Percentiles rank a stretch among this genome's conserved stretches.
phyloP scores from a whole-genome alignment of 768 basidiomycete species.

The Lactarius sp. region DNA sequence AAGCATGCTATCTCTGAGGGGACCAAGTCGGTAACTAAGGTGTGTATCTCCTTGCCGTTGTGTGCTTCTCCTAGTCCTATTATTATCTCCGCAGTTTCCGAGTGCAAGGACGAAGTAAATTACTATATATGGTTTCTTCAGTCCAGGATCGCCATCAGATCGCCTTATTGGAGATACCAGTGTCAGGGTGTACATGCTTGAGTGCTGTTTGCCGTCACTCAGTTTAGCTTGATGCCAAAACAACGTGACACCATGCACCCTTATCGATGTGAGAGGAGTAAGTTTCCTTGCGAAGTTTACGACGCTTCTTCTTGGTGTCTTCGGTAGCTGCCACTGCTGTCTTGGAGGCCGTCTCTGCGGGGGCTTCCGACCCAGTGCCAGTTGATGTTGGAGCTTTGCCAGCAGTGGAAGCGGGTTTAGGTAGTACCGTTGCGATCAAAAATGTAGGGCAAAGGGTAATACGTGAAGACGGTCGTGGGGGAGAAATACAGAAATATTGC shows the following conservation, averaged over 20 bases:
- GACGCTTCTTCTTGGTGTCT: slow-evolving; percentile 80
- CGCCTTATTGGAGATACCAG: slow-evolving; percentile 97
- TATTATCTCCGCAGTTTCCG: slow-evolving; percentile 25
- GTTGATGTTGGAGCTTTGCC: slow-evolving; percentile 74
- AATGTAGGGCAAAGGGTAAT: slow-evolving; percentile 12
- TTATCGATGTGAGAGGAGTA: slow-evolving; percentile 96
- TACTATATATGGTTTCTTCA: slow-evolving; percentile 29
- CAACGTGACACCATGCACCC: slow-evolving; percentile 41
- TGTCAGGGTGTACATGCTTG: slow-evolving; percentile 97
- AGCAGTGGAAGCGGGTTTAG: slow-evolving; percentile 79
- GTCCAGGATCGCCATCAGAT: slow-evolving; percentile 77
- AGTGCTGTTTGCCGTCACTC: slow-evolving; percentile 49
- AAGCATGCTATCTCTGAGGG: slow-evolving; percentile 99
- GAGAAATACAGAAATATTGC: slow-evolving; percentile 13
- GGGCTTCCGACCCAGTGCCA: slow-evolving; percentile 55
- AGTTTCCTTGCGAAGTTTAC: slow-evolving; percentile 86
- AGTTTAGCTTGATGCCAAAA: slow-evolving; percentile 2
- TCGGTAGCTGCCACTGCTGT: slow-evolving; percentile 49
- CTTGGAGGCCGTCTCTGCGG: slow-evolving; percentile 49
- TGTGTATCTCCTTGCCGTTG: slow-evolving; percentile 14
- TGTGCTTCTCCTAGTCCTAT: slow-evolving; percentile 1
- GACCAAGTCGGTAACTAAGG: slow-evolving; percentile 67
- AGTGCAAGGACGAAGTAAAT: slow-evolving; percentile 31
- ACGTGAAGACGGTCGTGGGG: slow-evolving; percentile 8
- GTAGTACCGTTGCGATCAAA: slow-evolving; percentile 43